Conservation (phyloP, 2,329 filamentous ascomycete genomes). For the Zymoseptoria crescenta region DNA sequence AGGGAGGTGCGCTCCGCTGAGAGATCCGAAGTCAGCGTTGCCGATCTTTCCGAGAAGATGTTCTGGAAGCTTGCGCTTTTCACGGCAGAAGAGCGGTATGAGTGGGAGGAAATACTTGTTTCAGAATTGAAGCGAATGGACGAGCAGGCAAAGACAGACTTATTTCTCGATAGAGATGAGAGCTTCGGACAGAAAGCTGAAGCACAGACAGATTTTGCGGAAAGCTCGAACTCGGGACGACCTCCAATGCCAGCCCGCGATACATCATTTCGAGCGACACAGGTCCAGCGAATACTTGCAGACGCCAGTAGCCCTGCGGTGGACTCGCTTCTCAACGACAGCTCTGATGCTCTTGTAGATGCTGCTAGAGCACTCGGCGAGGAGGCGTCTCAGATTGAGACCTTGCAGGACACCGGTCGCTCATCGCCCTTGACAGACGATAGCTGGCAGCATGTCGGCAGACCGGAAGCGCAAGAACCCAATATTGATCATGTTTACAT, state of each 20-base stretch:
- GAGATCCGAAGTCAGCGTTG: conserved; percentile 6
- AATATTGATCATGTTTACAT: conserved; percentile 4
- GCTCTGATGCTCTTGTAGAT: neutral
- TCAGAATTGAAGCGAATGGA: conserved; percentile 6
- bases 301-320: conserved; percentile 27
- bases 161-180: neutral
- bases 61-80: conserved; percentile 17
- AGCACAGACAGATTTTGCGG: neutral
- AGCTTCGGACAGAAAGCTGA: neutral
- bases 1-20: conserved; percentile 19
- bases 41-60: conserved; percentile 18
- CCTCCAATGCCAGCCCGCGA: conserved; percentile 43
- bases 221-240: conserved; percentile 18
- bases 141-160: neutral
- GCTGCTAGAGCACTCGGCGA: neutral
- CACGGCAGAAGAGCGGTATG: conserved; percentile 15
- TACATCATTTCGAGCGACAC: conserved; percentile 39
- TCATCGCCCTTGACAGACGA: conserved; percentile 6
- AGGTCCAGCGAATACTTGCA: conserved; percentile 42
- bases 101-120: conserved; percentile 22
- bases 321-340: neutral
- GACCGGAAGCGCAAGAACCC: conserved; percentile 2
- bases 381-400: neutral
- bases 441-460: conserved; percentile 11
- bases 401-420: neutral